phyloP scores from a whole-genome alignment of 371 early-diverging fungal genomes.

The Mucor racemosus region DNA sequence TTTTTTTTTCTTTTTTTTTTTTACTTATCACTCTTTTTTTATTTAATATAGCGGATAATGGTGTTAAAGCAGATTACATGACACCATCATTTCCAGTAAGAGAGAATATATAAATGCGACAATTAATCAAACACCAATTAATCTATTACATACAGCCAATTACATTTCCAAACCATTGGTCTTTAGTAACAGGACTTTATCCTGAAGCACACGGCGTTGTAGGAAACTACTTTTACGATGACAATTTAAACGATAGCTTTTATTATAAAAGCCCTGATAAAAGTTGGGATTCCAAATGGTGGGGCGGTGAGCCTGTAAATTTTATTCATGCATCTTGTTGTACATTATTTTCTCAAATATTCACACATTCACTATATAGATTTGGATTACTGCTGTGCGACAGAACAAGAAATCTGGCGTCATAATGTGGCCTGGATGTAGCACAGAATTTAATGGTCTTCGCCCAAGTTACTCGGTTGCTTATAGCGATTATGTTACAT shows the following conservation, averaged over 20 bases:
- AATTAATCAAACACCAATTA: too few species aligned
- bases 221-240: constrained; percentile 87
- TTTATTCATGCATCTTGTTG: background rate
- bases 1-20: too few species aligned
- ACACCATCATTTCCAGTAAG: constrained; percentile 77
- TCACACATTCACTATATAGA: constrained; percentile 46
- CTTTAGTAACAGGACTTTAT: constrained; percentile 90
- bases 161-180: constrained; percentile 96
- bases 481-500: constrained; percentile 54
- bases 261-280: constrained; percentile 71
- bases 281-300: constrained; percentile 79
- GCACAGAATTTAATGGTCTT: constrained; percentile 44
- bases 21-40: background rate
- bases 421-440: constrained; percentile 93
- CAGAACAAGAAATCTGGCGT: constrained; percentile 73
- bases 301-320: constrained; percentile 88
- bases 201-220: constrained; percentile 94
- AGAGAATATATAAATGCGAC: constrained; percentile 4
- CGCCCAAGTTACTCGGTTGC: constrained; percentile 72
- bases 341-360: background rate
- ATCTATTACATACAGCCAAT: constrained; percentile 47
- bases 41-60: constrained; percentile 43
- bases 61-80: constrained; percentile 69
- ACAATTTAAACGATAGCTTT: constrained; percentile 76
- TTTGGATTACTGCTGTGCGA: constrained; percentile 88